Base-by-base conservation (phyloP, 1,139 yeast species). In the Sugiyamaella paludigena region DNA sequence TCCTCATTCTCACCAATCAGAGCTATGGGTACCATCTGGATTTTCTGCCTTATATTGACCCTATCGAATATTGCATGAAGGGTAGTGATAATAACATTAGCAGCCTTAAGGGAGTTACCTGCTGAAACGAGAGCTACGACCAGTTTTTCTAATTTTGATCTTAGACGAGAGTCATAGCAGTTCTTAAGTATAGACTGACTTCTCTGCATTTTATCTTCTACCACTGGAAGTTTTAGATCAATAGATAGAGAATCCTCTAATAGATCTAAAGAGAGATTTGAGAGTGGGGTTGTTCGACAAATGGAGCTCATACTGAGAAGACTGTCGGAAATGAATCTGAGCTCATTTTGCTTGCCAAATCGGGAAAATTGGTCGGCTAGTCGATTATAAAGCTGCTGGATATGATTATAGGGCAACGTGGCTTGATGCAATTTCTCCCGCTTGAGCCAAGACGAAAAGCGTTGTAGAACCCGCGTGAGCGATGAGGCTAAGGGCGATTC, bases 291-390 rank as follows among this genome's bases (percentile, higher is more conserved):
- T 11, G 30, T 8, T 36, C 30, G 35, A 15, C 35, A 35, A 35
- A 28, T 42, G 13, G 40, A 42, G 34, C 45, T 42, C 9, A 42
- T 29, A 12, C 36, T 42, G 10, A 42, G 19, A n/a, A 42, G 19
- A 29, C 45, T 42, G 30, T 42, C 45, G 8, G 45, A 42, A 7
- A 42, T 36, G 30, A 35, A 42, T 30, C 31, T 42, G 30, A 42
- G 39, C 31, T 42, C 45, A 10, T 9, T n/a, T 29, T 28, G 11
- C 24, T 40, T 27, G 8, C 28, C n/a, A 19, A 35, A 35, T 13
- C 24, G 3, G 19, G n/a, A 28, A 12, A 42, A 42, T 19, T 42
- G 36, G 9, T 15, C 10, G 7, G 36, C 16, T 16, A 42, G 40
- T 16, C 19, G 27, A 16, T 6, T 15, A 11, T 42, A 42, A 42